Evolutionary conservation across 2,329 filamentous ascomycete genomes (phyloP).

Genomic region (Herpotrichia juniperi): DNA sequence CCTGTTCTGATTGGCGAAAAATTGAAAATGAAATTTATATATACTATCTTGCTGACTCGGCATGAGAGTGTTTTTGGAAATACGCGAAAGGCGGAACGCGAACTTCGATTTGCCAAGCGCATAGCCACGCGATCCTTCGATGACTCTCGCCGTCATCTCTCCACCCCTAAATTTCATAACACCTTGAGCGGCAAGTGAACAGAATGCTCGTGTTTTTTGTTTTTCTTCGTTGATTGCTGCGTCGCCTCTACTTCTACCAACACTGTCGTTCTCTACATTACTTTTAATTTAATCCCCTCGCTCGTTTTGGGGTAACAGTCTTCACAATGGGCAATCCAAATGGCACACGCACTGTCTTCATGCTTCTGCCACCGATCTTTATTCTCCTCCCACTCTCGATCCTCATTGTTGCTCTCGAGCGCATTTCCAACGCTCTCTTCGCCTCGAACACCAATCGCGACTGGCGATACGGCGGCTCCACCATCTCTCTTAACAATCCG

Average conservation of each 20-base stretch:
- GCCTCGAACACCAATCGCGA: slow-evolving; percentile 15
- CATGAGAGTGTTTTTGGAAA: not conserved
- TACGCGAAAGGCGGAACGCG: not conserved
- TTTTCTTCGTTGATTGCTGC: not conserved
- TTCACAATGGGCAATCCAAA: slow-evolving; percentile 28
- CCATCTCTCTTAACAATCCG: slow-evolving; percentile 18
- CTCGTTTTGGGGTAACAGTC: not conserved
- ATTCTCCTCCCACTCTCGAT: slow-evolving; percentile 28
- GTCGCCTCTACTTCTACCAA: not conserved
- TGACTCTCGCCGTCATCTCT: not conserved
- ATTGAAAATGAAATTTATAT: not conserved
- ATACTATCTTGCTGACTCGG: not conserved
- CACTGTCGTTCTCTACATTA: not conserved
- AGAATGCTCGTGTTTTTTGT: not conserved
- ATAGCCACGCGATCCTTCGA: not conserved
- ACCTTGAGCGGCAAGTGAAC: not conserved
- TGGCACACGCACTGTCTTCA: slow-evolving; percentile 26
- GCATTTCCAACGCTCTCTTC: slow-evolving; percentile 26
- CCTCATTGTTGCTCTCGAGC: slow-evolving; percentile 32
- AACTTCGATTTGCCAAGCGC: too few relatives aligned
- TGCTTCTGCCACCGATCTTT: slow-evolving; percentile 27
- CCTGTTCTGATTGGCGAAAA: not conserved
- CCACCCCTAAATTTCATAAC: not conserved
- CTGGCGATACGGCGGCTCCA: slow-evolving; percentile 14
- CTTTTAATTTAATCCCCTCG: not conserved